Conservation (phyloP, 1,139 yeast genomes). For the Sugiyamaella castrensis region DNA sequence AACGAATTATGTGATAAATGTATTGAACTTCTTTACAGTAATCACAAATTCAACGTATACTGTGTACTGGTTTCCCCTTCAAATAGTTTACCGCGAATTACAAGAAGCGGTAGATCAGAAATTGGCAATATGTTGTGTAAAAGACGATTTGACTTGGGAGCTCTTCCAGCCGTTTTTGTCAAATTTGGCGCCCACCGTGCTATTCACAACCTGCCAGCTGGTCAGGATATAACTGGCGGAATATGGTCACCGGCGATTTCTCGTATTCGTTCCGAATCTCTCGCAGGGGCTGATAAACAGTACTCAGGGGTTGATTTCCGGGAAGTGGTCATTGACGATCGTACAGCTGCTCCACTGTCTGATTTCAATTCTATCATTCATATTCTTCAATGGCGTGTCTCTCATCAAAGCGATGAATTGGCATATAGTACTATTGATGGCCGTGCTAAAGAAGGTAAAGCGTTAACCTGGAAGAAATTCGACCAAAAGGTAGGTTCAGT, state of each 20-base stretch:
- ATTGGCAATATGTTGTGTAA: constrained; percentile 93
- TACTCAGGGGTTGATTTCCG: constrained; percentile 77
- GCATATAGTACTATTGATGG: constrained; percentile 66
- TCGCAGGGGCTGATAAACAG: constrained; percentile 53
- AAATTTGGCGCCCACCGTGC: constrained; percentile 73
- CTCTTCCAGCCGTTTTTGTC: constrained; percentile 70
- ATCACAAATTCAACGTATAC: constrained; percentile 74
- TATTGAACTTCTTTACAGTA: constrained; percentile 62
- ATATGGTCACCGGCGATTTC: constrained; percentile 80
- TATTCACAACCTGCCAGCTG: constrained; percentile 67
- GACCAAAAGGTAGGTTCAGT: constrained; percentile 75
- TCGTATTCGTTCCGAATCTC: constrained; percentile 51
- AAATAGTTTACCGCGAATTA: constrained; percentile 77
- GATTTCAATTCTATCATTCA: constrained; percentile 72
- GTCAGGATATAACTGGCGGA: constrained; percentile 77
- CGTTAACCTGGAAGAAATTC: constrained; percentile 80
- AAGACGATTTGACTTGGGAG: constrained; percentile 73
- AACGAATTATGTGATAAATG: constrained; percentile 75
- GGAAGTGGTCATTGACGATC: constrained; percentile 68
- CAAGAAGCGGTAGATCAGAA: constrained; percentile 81
- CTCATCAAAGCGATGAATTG: constrained; percentile 70
- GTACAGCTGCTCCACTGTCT: constrained; percentile 69
- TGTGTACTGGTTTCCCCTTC: constrained; percentile 81
- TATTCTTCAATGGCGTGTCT: constrained; percentile 73
- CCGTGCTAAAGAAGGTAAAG: constrained; percentile 47